Base-by-base conservation (phyloP, 1,139 yeast genomes). In the Hansenula lynferdii region DNA sequence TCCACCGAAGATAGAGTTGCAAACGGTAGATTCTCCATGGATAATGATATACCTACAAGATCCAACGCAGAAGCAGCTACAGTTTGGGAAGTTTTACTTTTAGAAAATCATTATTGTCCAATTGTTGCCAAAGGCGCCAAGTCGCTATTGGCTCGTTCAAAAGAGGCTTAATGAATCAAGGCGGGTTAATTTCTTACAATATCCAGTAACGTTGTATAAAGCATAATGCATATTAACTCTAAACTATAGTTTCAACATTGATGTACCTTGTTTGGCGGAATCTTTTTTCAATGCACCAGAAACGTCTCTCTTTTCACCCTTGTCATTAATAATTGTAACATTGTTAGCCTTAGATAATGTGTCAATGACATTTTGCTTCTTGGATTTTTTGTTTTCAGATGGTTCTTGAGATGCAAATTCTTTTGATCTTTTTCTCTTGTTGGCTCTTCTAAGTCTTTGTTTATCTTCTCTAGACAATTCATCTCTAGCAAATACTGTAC, bases 391-490 rank as follows among this genome's bases (percentile, higher is more conserved):
- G 37, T 49, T 48, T 18, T 59, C 57, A 49, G 47, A 51, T 49
- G 44, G 56, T 43, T 49, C 57, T 40, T 62, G 59, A 23, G 55
- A 50, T 42, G 61, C 62, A 56, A 65, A 68, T 28, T 67, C 70
- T 58, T 79, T 80, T 27, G 85, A 65, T 62, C 76, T 80, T 72
- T 81, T 83, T 60, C 96, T 80, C 75, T 89, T 90, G 54, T 75
- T 77, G 18, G 95, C 84, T 58, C 97, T 74, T 67, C 96, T 81
- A 53, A 87, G 70, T 57, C 96, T 77, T 54, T 83, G 89, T 60
- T 87, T 85, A 45, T 92, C 97, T 39, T 86, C 95, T 45, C 90
- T 75, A 14, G 83, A 72, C 64, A 92, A 70, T 62, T 92, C 98
- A 38, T 79, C 83, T 63, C 85, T 84, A 15, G 96, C 75, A 64